phyloP scores from a whole-genome alignment of 257 asterid genomes.

The Solanum appendiculatum region DNA sequence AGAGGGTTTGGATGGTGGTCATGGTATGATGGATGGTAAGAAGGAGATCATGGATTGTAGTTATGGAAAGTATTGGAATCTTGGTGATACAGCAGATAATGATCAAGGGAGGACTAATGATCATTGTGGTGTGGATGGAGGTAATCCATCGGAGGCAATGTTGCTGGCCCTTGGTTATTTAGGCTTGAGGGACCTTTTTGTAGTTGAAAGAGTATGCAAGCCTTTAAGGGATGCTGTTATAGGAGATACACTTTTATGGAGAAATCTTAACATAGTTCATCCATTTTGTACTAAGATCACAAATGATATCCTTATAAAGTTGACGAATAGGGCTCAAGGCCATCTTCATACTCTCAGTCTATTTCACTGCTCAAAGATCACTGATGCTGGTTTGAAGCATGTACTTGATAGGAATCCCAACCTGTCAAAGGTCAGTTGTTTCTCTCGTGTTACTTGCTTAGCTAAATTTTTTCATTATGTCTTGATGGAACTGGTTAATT shows the following conservation, averaged over 20 bases:
- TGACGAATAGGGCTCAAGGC: constrained; percentile 65
- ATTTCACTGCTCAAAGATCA: constrained; percentile 38
- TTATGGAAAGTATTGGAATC: constrained; percentile 27
- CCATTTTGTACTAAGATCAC: constrained; percentile 30
- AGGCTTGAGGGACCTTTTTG: constrained; percentile 46
- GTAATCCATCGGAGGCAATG: constrained; percentile 41
- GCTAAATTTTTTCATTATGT: neutral
- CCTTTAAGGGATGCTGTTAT: constrained; percentile 42
- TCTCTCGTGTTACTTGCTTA: neutral
- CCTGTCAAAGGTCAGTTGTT: constrained; percentile 48
- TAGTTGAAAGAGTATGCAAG: constrained; percentile 65
- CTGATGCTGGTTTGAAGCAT: constrained; percentile 34
- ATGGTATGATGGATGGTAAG: constrained; percentile 5
- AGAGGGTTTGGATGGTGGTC: constrained; percentile 12
- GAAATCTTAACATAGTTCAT: constrained; percentile 27
- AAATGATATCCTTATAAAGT: constrained; percentile 40
- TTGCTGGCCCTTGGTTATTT: constrained; percentile 47
- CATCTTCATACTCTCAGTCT: constrained; percentile 53
- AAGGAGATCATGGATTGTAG: constrained; percentile 30
- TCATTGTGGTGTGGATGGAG: constrained; percentile 12
- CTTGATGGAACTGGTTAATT: neutral
- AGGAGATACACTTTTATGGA: constrained; percentile 67
- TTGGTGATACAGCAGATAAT: neutral
- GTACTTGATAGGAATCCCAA: constrained; percentile 50
- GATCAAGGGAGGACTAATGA: constrained; percentile 7